Percentiles rank a stretch among this genome's conserved stretches.
These are phyloP conservation scores for Sporothrix luriei DNA, from an alignment of 2,329 filamentous ascomycete genomes.

Conservation along the genomic window DNA sequence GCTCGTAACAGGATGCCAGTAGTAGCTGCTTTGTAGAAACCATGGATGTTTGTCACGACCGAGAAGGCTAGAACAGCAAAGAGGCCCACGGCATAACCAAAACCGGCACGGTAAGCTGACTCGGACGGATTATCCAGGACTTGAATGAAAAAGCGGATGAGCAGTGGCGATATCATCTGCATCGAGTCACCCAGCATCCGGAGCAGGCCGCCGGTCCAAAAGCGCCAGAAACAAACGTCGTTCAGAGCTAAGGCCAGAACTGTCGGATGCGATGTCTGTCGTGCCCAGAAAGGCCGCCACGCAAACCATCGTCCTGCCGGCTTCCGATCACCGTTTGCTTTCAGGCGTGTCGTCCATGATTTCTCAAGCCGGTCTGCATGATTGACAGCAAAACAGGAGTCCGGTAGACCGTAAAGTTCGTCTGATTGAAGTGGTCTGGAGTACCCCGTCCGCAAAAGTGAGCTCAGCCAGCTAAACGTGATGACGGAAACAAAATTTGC, in stretches of 20 bases:
- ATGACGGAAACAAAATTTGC: slow-evolving; percentile 37
- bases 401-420: slow-evolving; percentile 36
- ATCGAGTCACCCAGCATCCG: slow-evolving; percentile 39
- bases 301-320: slow-evolving; percentile 22
- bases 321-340: slow-evolving; percentile 32
- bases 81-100: slow-evolving; percentile 38
- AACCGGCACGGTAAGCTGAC: slow-evolving; percentile 36
- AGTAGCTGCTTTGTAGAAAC: slow-evolving; percentile 38
- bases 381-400: slow-evolving; percentile 31
- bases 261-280: slow-evolving; percentile 38
- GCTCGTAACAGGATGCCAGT: slow-evolving; percentile 29
- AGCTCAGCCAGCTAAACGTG: slow-evolving; percentile 38
- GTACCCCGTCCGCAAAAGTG: slow-evolving; percentile 37
- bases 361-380: slow-evolving; percentile 38
- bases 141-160: slow-evolving; percentile 39
- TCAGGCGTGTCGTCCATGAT: slow-evolving; percentile 36
- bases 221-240: slow-evolving; percentile 41
- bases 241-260: slow-evolving; percentile 41
- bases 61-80: slow-evolving; percentile 39
- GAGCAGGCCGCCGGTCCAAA: slow-evolving; percentile 41
- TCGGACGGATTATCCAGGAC: slow-evolving; percentile 37
- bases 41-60: slow-evolving; percentile 39
- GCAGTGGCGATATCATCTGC: slow-evolving; percentile 38
- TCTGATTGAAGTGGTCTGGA: slow-evolving; percentile 37
- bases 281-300: slow-evolving; percentile 39